Conservation (phyloP, 169 alveolate species). For the Plasmodium sp. region DNA sequence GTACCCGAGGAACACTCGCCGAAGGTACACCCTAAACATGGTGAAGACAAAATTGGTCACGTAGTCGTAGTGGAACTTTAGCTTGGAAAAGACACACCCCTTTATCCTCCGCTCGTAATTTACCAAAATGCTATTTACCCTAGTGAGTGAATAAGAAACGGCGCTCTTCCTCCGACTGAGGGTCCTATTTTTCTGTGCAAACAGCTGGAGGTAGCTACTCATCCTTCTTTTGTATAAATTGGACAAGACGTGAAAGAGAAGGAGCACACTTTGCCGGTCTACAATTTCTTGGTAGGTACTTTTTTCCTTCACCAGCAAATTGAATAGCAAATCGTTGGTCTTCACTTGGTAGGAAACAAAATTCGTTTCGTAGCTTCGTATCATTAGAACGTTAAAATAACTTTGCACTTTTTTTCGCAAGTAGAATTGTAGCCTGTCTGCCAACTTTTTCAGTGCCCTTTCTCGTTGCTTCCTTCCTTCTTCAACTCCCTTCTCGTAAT, state of each 20-base stretch:
- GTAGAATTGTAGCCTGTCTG: constrained; percentile 8
- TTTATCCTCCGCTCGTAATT: constrained; percentile 29
- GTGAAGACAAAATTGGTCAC: constrained; percentile 34
- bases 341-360: constrained; percentile 39
- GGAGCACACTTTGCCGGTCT: neutral
- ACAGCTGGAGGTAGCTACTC: constrained; percentile 13
- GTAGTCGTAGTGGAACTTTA: constrained; percentile 33
- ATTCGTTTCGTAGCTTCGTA: constrained; percentile 30
- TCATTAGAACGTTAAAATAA: constrained; percentile 25
- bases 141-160: constrained; percentile 20
- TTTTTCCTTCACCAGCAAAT: constrained; percentile 47
- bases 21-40: constrained; percentile 32
- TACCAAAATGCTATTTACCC: constrained; percentile 18
- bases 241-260: neutral
- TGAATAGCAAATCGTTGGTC: constrained; percentile 36
- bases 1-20: constrained; percentile 28
- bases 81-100: neutral
- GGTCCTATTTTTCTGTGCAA: constrained; percentile 11
- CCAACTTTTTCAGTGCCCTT: neutral
- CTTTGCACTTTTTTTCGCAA: constrained; percentile 1
- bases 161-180: constrained; percentile 45
- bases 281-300: constrained; percentile 22
- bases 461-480: neutral
- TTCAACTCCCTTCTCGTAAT: constrained; percentile 1
- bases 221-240: constrained; percentile 25